A percentile compares a stretch with the other conserved stretches of the same genome.
Conservation (phyloP, 1,284 basidiomycete genomes). For the Boletus smithii region DNA sequence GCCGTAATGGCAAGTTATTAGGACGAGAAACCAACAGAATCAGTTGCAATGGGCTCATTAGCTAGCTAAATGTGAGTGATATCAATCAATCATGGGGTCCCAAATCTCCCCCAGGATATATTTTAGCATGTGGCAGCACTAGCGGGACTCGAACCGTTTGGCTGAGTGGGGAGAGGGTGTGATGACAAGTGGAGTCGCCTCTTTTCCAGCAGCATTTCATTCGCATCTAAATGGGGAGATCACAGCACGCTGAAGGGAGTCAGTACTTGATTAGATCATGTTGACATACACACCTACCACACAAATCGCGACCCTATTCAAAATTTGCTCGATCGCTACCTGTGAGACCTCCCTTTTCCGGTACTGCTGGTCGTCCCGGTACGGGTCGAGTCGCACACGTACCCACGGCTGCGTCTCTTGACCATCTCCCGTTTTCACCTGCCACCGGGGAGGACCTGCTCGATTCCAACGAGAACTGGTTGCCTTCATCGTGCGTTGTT, state of each 20-base stretch:
- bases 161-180: not conserved
- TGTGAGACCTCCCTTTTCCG: slow-evolving; percentile 12
- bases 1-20: not conserved
- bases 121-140: not conserved
- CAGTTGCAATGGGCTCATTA: not conserved
- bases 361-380: slow-evolving; percentile 5
- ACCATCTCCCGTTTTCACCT: slow-evolving; percentile 11
- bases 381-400: not conserved
- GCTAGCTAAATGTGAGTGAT: slow-evolving; percentile 11
- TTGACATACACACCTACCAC: slow-evolving; percentile 14
- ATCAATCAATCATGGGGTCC: slow-evolving; percentile 6
- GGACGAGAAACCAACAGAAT: not conserved
- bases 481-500: slow-evolving; percentile 15
- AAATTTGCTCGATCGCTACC: slow-evolving; percentile 13
- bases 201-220: slow-evolving; percentile 4
- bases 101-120: slow-evolving; percentile 7
- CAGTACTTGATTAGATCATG: slow-evolving; percentile 9
- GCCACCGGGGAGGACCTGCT: slow-evolving; percentile 8
- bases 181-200: not conserved
- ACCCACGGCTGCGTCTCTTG: slow-evolving; percentile 3
- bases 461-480: slow-evolving; percentile 13
- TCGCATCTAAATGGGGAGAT: slow-evolving; percentile 10
- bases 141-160: not conserved
- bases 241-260: slow-evolving; percentile 5
- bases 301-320: slow-evolving; percentile 6